These are phyloP conservation scores for Meira miltonrushii DNA, from an alignment of 1,284 basidiomycete genomes.

Conservation along the genomic window DNA sequence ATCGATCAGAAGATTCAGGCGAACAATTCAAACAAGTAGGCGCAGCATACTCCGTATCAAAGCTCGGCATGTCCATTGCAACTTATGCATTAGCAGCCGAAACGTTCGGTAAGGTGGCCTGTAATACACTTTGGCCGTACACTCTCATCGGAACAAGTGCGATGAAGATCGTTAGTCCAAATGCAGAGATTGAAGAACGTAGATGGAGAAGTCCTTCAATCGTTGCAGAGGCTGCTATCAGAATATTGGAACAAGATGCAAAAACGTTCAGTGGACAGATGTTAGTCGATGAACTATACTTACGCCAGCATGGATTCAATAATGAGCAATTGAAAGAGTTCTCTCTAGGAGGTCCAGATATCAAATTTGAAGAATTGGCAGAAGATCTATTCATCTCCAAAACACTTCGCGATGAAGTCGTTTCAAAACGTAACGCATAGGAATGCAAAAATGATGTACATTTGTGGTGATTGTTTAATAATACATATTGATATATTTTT, in stretches of 20 bases:
- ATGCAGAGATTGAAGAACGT: slow-evolving; percentile 30
- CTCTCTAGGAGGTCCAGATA: slow-evolving; percentile 26
- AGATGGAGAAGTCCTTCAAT: slow-evolving; percentile 36
- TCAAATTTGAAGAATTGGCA: slow-evolving; percentile 25
- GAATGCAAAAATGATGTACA: slow-evolving; percentile 5
- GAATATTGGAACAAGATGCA: slow-evolving; percentile 35
- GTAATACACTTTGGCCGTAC: slow-evolving; percentile 44
- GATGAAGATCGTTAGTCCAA: slow-evolving; percentile 40
- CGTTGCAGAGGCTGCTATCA: slow-evolving; percentile 43
- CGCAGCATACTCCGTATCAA: slow-evolving; percentile 45
- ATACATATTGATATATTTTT: neutral
- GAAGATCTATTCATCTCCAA: slow-evolving; percentile 48
- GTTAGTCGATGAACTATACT: slow-evolving; percentile 48
- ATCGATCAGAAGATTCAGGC: slow-evolving; percentile 5
- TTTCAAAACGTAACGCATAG: too few relatives aligned
- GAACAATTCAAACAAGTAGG: slow-evolving; percentile 26
- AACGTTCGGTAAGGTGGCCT: slow-evolving; percentile 26
- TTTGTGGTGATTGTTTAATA: neutral
- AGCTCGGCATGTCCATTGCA: slow-evolving; percentile 46
- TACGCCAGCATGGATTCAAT: slow-evolving; percentile 26
- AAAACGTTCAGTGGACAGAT: slow-evolving; percentile 31
- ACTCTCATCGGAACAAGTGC: slow-evolving; percentile 39
- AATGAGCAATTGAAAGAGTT: slow-evolving; percentile 23
- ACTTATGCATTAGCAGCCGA: slow-evolving; percentile 46
- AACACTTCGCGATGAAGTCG: slow-evolving; percentile 34